Evolutionary conservation across 768 basidiomycete species (phyloP), one percentile per base, ranked within the genome.

Genomic region (Strobilomyces echinocephalus): DNA sequence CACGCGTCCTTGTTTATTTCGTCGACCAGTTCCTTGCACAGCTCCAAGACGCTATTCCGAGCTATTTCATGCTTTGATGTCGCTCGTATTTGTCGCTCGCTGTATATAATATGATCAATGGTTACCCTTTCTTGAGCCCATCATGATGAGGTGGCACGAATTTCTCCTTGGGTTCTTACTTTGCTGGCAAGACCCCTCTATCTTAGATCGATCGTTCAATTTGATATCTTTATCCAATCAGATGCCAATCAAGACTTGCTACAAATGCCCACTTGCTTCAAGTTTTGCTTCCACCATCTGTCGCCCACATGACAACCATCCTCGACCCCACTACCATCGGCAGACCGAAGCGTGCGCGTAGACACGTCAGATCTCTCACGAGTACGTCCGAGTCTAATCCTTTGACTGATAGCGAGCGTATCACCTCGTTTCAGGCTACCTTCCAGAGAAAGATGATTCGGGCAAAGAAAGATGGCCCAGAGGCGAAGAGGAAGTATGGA

Each of bases 401-500:
- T n/a, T 20, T 3, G 31, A 16, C 55, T 43, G 30, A 24, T 15
- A 7, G 11, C 15, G 47, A 36, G 12, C 24, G 42, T n/a, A 48
- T 57, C 43, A 6, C 35, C 20, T 46, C n/a, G 43, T 31, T 57
- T 36, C 55, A 92, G 90, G 87, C 15, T 91, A 90, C 64, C 71
- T 85, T 4, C 87, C 90, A 5, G 90, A 92, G 67, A 80, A 79
- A 42, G 88, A 91, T 63, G 83, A 78, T 4, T 67, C 76, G 42
- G 90, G 90, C 33, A 84, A 88, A 66, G 90, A 91, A 67, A 85
- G 85, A 69, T 93, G 90, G 90, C 90, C 90, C 31, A 76, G 76
- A 56, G 90, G 90, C 38, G 86, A 92, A 11, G 88, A 91, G 66
- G 76, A 77, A 50, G 75, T 75, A 1, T 91, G 89, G 89, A 88